These are phyloP conservation scores for Calvatia gigantea DNA, from an alignment of 768 basidiomycete genomes.

Conservation along the genomic window DNA sequence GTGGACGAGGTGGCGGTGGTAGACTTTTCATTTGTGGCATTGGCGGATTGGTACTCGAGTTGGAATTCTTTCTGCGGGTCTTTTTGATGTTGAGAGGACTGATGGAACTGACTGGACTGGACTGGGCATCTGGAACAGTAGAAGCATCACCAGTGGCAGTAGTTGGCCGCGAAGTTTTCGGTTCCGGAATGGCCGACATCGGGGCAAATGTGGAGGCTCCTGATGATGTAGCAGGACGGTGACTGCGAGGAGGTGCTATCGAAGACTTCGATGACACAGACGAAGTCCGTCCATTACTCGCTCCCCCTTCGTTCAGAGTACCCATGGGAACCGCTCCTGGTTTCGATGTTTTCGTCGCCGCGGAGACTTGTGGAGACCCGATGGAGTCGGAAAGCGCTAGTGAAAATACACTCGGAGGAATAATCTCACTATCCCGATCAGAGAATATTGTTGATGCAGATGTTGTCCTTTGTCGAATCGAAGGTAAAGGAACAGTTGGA, in stretches of 20 bases:
- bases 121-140: slow-evolving; percentile 4
- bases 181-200: slow-evolving; percentile 6
- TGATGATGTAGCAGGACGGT: slow-evolving; percentile 5
- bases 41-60: slow-evolving; percentile 15
- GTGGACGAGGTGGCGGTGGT: slow-evolving; percentile 54
- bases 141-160: slow-evolving; percentile 4
- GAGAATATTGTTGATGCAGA: slow-evolving; percentile 33
- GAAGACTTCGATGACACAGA: slow-evolving; percentile 1
- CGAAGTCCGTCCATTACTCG: background rate
- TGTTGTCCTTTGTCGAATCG: slow-evolving; percentile 33
- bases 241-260: background rate
- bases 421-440: slow-evolving; percentile 21
- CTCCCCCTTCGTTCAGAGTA: background rate
- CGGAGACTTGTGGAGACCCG: slow-evolving; percentile 1
- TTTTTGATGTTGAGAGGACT: slow-evolving; percentile 11
- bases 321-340: background rate
- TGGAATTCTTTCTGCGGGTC: background rate
- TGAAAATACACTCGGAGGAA: slow-evolving; percentile 12
- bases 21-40: slow-evolving; percentile 34
- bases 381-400: background rate
- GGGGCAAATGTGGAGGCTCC: background rate
- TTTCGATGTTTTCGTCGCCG: background rate
- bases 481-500: slow-evolving; percentile 28
- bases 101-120: slow-evolving; percentile 18
- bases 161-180: slow-evolving; percentile 6